These are phyloP conservation scores for Trichophyton simii DNA, from an alignment of 2,329 filamentous ascomycete genomes.

Conservation along the genomic window DNA sequence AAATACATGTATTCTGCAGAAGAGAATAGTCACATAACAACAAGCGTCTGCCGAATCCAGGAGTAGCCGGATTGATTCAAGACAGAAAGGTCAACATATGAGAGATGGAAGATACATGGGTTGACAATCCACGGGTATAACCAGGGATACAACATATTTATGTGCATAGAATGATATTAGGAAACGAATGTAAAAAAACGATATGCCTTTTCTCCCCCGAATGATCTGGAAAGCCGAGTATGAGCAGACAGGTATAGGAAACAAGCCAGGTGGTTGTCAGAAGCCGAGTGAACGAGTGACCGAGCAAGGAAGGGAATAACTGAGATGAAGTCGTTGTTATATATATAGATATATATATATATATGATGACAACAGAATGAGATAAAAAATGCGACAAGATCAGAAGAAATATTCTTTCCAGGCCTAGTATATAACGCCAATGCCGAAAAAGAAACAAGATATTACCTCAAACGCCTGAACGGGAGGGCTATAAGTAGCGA, in stretches of 20 bases:
- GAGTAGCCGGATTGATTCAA: background rate
- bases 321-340: background rate
- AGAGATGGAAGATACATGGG: background rate
- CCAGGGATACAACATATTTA: background rate
- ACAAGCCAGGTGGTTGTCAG: background rate
- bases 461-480: background rate
- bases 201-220: background rate
- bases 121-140: background rate
- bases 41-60: background rate
- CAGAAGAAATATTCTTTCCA: background rate
- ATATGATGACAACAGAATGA: background rate
- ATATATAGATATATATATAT: background rate
- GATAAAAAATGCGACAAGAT: background rate
- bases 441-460: background rate
- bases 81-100: background rate
- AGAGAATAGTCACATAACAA: background rate
- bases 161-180: background rate
- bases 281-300: background rate
- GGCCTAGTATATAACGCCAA: slow-evolving; percentile 1
- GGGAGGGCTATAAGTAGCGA: background rate
- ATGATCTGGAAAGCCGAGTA: background rate
- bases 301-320: background rate
- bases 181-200: background rate
- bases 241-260: background rate
- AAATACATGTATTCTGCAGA: background rate